Evolutionary conservation across 371 early-diverging fungal genomes (phyloP).

Genomic region (Mitosporidium daphniae): DNA sequence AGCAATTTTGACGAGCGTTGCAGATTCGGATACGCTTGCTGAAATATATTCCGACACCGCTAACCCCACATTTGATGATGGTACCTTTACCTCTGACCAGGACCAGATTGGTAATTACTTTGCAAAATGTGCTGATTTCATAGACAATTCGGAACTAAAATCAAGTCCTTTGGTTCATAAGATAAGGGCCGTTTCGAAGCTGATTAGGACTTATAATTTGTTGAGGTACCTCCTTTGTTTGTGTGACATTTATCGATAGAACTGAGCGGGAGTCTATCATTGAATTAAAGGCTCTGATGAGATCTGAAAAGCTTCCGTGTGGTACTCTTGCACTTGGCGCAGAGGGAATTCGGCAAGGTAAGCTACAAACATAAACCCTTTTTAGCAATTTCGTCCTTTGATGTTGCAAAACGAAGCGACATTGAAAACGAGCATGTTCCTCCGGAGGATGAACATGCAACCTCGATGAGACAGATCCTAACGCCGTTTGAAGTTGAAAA

Average conservation of each 20-base stretch:
- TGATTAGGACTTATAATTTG: slow-evolving; percentile 44
- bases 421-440: slow-evolving; percentile 59
- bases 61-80: too few relatives aligned
- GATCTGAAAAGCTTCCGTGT: slow-evolving; percentile 29
- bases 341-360: slow-evolving; percentile 20
- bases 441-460: too few relatives aligned
- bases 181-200: slow-evolving; percentile 53
- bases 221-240: slow-evolving; percentile 14
- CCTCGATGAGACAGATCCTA: too few relatives aligned
- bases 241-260: slow-evolving; percentile 11
- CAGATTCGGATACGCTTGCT: too few relatives aligned
- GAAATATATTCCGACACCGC: too few relatives aligned
- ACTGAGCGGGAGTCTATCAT: slow-evolving; percentile 49
- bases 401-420: slow-evolving; percentile 50
- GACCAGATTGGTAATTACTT: too few relatives aligned
- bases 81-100: too few relatives aligned
- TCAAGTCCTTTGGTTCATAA: too few relatives aligned
- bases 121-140: too few relatives aligned
- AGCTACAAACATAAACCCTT: neutral
- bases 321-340: slow-evolving; percentile 50
- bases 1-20: too few relatives aligned
- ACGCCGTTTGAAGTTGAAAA: too few relatives aligned
- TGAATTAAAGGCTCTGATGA: slow-evolving; percentile 53
- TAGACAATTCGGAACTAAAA: too few relatives aligned
- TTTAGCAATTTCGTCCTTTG: slow-evolving; percentile 37